Conservation (phyloP, 2,329 filamentous ascomycete species). For the Trichocomaceae sp. region DNA sequence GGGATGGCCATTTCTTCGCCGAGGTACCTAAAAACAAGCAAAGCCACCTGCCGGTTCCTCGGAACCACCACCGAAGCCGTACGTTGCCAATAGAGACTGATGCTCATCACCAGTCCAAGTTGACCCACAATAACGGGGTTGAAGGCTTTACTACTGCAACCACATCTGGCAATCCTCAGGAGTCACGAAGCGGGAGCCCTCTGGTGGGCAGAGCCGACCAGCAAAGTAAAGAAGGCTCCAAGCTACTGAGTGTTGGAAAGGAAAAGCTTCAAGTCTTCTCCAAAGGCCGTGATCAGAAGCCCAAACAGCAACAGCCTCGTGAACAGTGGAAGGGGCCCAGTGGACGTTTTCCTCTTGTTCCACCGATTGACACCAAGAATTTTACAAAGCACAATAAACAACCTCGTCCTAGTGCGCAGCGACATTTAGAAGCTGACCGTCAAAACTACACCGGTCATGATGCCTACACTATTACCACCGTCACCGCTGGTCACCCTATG, state of each 20-base stretch:
- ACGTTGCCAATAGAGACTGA: not conserved
- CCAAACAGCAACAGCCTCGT: slow-evolving; percentile 35
- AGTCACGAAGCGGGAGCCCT: not conserved
- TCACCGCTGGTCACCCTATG: slow-evolving; percentile 6
- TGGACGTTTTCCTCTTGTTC: slow-evolving; percentile 59
- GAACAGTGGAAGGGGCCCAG: slow-evolving; percentile 66
- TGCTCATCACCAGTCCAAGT: not conserved
- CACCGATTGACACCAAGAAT: slow-evolving; percentile 57
- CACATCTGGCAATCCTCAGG: not conserved
- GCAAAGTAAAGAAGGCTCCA: slow-evolving; percentile 22
- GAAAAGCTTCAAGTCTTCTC: slow-evolving; percentile 32
- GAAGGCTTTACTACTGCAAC: not conserved
- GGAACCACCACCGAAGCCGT: not conserved
- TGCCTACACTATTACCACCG: slow-evolving; percentile 12
- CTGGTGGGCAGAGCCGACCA: not conserved
- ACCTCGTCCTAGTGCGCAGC: slow-evolving; percentile 32
- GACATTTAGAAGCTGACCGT: slow-evolving; percentile 26
- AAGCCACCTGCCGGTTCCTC: slow-evolving; percentile 12
- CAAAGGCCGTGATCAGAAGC: slow-evolving; percentile 22
- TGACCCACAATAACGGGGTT: not conserved
- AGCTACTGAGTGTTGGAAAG: slow-evolving; percentile 28
- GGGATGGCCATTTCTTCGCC: slow-evolving; percentile 16
- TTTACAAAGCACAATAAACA: not conserved
- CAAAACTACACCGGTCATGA: not conserved
- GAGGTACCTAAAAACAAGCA: slow-evolving; percentile 15